A percentile compares a stretch with the other conserved stretches of the same genome.
These are phyloP conservation scores for Daedaleopsis nitida DNA, from an alignment of 768 basidiomycete species.

Conservation along the genomic window DNA sequence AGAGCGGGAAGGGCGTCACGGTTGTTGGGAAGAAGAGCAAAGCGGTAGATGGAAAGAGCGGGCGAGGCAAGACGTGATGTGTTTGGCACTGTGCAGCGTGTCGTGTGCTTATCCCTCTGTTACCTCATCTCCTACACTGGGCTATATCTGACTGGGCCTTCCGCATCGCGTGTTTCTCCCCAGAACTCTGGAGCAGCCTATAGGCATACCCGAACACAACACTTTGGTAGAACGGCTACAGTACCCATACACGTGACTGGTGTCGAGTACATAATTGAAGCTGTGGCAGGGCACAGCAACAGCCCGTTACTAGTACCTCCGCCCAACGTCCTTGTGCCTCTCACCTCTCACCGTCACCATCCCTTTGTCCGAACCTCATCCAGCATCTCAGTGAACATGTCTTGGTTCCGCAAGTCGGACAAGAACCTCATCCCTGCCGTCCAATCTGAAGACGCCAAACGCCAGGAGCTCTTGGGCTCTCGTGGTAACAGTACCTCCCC, in stretches of 20 bases:
- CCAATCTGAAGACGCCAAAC: slow-evolving; percentile 34
- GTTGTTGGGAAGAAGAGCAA: slow-evolving; percentile 74
- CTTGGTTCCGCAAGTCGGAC: slow-evolving; percentile 65
- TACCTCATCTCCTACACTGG: slow-evolving; percentile 15
- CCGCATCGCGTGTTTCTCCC: background rate
- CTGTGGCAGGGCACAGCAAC: slow-evolving; percentile 19
- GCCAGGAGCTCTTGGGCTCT: slow-evolving; percentile 30
- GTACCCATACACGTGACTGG: slow-evolving; percentile 12
- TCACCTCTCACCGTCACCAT: background rate
- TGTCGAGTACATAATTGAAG: slow-evolving; percentile 6
- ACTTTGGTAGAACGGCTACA: background rate
- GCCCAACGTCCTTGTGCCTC: slow-evolving; percentile 9
- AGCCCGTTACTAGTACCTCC: slow-evolving; percentile 6
- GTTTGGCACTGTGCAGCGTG: background rate
- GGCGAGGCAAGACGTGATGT: slow-evolving; percentile 30
- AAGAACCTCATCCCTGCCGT: slow-evolving; percentile 72
- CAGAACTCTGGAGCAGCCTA: background rate
- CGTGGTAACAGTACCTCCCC: slow-evolving; percentile 40
- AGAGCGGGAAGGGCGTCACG: slow-evolving; percentile 83
- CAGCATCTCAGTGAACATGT: slow-evolving; percentile 44
- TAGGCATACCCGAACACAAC: background rate
- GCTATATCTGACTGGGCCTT: background rate
- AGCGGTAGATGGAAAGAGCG: slow-evolving; percentile 37
- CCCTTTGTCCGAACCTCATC: background rate
- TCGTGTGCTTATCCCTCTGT: slow-evolving; percentile 3